phyloP scores from a whole-genome alignment of 805 yeast genomes.

The Candida fluviatilis region DNA sequence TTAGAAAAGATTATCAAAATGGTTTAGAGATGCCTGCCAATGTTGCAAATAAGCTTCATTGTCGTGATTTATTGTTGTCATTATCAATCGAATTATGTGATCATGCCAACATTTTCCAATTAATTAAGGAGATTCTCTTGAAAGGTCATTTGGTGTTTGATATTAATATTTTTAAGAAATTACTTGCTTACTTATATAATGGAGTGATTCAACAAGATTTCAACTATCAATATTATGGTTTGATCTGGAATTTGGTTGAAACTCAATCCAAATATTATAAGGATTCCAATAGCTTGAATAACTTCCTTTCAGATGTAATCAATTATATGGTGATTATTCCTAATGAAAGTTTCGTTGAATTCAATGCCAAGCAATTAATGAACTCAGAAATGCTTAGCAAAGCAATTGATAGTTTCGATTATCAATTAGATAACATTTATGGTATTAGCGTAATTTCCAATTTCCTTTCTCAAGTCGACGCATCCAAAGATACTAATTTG shows the following conservation, averaged over 20 bases:
- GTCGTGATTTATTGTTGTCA: slow-evolving; percentile 29
- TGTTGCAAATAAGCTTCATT: slow-evolving; percentile 7
- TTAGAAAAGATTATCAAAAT: slow-evolving; percentile 32
- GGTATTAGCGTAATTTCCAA: slow-evolving; percentile 25
- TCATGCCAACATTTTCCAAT: slow-evolving; percentile 28
- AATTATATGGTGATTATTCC: slow-evolving; percentile 16
- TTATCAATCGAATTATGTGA: slow-evolving; percentile 31
- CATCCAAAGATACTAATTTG: not conserved
- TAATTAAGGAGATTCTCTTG: slow-evolving; percentile 32
- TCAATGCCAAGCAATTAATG: slow-evolving; percentile 16
- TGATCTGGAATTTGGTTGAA: slow-evolving; percentile 32
- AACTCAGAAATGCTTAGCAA: slow-evolving; percentile 27
- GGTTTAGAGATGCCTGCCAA: slow-evolving; percentile 8
- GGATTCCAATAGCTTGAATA: slow-evolving; percentile 19
- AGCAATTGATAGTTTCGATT: slow-evolving; percentile 21
- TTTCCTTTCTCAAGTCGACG: slow-evolving; percentile 14
- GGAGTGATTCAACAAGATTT: slow-evolving; percentile 15
- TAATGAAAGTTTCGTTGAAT: slow-evolving; percentile 5
- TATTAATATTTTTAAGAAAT: slow-evolving; percentile 23
- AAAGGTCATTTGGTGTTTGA: slow-evolving; percentile 27
- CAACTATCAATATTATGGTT: slow-evolving; percentile 25
- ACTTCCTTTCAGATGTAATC: slow-evolving; percentile 27
- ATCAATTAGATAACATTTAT: slow-evolving; percentile 27
- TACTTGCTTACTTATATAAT: slow-evolving; percentile 25
- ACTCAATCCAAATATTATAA: slow-evolving; percentile 25